Conservation (phyloP, 352 stramenopile genomes). For the Paralagenidium karlingii region DNA sequence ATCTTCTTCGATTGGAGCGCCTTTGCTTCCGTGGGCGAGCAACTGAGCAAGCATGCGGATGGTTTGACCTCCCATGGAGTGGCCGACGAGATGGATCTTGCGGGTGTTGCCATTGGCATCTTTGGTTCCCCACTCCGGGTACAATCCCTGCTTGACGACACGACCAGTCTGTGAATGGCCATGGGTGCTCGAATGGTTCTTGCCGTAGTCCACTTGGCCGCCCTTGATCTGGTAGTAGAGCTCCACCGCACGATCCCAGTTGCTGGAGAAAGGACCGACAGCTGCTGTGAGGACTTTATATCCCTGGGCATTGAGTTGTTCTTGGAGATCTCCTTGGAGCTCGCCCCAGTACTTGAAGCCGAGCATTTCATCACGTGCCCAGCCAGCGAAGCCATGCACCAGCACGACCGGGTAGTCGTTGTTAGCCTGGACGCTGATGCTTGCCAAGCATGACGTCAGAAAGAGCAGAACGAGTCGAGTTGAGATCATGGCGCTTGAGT, state of each 20-base stretch:
- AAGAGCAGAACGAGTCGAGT: too few species aligned
- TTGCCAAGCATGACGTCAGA: too few species aligned
- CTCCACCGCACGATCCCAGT: conserved; percentile 48
- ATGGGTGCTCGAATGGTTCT: conserved; percentile 1
- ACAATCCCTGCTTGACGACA: conserved; percentile 8
- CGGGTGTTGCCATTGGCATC: conserved; percentile 12
- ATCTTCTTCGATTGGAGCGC: conserved; percentile 15
- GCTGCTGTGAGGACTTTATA: conserved; percentile 32
- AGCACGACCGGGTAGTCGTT: conserved; percentile 38
- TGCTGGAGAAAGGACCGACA: conserved; percentile 38
- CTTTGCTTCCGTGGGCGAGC: conserved; percentile 13
- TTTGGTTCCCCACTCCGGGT: conserved; percentile 9
- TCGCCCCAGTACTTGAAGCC: conserved; percentile 37
- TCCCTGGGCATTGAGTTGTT: conserved; percentile 21
- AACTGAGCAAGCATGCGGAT: conserved; percentile 11
- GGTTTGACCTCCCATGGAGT: conserved; percentile 14
- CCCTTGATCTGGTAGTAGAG: conserved; percentile 50
- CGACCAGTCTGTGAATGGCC: conserved; percentile 4
- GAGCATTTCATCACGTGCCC: conserved; percentile 21
- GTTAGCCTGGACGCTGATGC: too few species aligned
- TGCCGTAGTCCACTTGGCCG: conserved; percentile 26
- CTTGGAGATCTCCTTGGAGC: conserved; percentile 23
- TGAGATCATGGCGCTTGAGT: too few species aligned
- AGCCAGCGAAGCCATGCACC: conserved; percentile 36
- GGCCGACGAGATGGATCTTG: conserved; percentile 13